phyloP scores from a whole-genome alignment of 768 basidiomycete genomes.

The Boletus patriciae region DNA sequence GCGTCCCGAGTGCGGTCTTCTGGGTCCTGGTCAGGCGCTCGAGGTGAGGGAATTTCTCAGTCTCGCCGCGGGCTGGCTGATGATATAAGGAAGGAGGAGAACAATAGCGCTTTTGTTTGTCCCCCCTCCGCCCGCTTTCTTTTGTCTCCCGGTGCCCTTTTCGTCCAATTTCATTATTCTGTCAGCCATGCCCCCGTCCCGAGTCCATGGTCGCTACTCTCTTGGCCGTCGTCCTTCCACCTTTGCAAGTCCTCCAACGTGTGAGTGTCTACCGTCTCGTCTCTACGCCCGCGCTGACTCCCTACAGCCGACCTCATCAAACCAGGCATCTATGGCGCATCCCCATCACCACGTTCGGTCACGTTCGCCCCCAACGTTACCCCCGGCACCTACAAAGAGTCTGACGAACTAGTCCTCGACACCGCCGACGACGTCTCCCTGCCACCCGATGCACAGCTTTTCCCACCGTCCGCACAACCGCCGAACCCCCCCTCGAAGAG shows the following conservation, averaged over 20 bases:
- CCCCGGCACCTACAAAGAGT: conserved; percentile 48
- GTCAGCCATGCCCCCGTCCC: conserved; percentile 17
- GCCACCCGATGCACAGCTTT: conserved; percentile 43
- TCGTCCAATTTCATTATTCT: no score
- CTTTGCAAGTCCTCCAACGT: conserved; percentile 30
- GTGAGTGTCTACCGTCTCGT: background rate
- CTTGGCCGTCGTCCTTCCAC: conserved; percentile 43
- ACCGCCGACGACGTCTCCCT: conserved; percentile 28
- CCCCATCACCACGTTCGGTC: conserved; percentile 47
- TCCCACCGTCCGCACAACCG: conserved; percentile 52
- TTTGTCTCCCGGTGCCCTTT: conserved; percentile 19
- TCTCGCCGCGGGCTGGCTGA: background rate
- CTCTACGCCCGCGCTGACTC: background rate
- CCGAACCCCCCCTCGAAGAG: conserved; percentile 42
- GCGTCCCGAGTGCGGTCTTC: background rate
- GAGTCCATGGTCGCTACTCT: conserved; percentile 29
- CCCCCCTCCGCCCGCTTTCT: conserved; percentile 7
- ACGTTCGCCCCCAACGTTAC: conserved; percentile 67
- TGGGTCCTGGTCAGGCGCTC: conserved; percentile 7
- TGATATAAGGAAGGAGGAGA: conserved; percentile 25
- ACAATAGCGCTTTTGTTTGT: conserved; percentile 28
- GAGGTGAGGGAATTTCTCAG: background rate
- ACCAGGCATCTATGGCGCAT: conserved; percentile 52
- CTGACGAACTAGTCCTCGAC: conserved; percentile 29
- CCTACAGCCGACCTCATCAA: conserved; percentile 42